Conservation (phyloP, 192 early-diverging fungal species). For the Mortierella hygrophila region DNA sequence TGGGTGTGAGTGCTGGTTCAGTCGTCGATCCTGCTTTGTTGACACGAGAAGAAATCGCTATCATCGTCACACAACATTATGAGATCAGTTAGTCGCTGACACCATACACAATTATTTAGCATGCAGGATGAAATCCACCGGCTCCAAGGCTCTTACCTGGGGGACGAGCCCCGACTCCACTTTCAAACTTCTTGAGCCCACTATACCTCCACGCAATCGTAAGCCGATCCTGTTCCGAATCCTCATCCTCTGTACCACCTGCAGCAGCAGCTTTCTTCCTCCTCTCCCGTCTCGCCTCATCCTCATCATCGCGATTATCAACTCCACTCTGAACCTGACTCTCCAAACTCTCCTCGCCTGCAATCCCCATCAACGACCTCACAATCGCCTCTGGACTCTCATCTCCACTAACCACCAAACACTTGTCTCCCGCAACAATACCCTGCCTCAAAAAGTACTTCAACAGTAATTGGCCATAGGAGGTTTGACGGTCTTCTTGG, state of each 20-base stretch:
- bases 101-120: background rate
- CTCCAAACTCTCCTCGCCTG: slow-evolving; percentile 60
- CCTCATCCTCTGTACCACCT: slow-evolving; percentile 31
- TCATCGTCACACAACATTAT: background rate
- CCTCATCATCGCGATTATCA: slow-evolving; percentile 60
- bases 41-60: slow-evolving; percentile 38
- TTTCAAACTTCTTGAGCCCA: slow-evolving; percentile 77
- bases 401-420: slow-evolving; percentile 79
- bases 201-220: slow-evolving; percentile 97
- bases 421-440: slow-evolving; percentile 77
- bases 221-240: slow-evolving; percentile 73
- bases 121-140: background rate
- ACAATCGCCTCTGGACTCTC: slow-evolving; percentile 71
- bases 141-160: slow-evolving; percentile 44
- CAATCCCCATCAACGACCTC: slow-evolving; percentile 71
- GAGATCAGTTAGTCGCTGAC: background rate
- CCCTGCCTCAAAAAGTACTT: slow-evolving; percentile 93
- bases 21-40: slow-evolving; percentile 3
- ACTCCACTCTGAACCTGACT: slow-evolving; percentile 41
- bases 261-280: background rate
- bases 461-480: slow-evolving; percentile 82
- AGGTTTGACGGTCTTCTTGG: slow-evolving; percentile 83
- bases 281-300: slow-evolving; percentile 36
- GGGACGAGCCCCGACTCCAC: slow-evolving; percentile 52
- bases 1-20: slow-evolving; percentile 13